phyloP scores from a whole-genome alignment of 1,284 basidiomycete species.

The Marasmius tenuissimus region DNA sequence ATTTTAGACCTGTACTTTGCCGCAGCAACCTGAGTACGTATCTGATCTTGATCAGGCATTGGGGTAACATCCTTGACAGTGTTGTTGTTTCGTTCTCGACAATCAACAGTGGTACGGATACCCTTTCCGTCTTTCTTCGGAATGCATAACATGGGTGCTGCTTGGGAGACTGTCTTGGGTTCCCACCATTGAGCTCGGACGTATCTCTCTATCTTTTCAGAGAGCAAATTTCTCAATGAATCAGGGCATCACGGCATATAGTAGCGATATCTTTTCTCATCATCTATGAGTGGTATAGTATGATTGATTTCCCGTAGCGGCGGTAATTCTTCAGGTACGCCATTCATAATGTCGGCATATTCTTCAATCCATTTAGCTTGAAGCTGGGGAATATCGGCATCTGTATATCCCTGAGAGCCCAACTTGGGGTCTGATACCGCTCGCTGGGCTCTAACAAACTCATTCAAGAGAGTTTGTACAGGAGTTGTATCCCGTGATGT shows the following conservation, averaged over 20 bases:
- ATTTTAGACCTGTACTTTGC: slow-evolving; percentile 27
- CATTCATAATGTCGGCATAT: neutral
- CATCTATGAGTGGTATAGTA: slow-evolving; percentile 28
- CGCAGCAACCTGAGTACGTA: slow-evolving; percentile 27
- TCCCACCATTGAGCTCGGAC: slow-evolving; percentile 20
- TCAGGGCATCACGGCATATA: slow-evolving; percentile 27
- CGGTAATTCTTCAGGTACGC: neutral
- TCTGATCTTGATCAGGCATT: slow-evolving; percentile 35
- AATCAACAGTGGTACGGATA: no score
- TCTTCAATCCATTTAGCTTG: neutral
- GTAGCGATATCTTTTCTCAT: slow-evolving; percentile 21
- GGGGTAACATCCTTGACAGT: slow-evolving; percentile 35
- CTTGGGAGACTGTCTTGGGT: no score
- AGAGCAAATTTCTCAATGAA: slow-evolving; percentile 20
- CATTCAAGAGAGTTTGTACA: neutral
- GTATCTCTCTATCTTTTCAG: slow-evolving; percentile 28
- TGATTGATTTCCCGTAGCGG: slow-evolving; percentile 15
- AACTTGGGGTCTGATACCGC: neutral
- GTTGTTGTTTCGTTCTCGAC: slow-evolving; percentile 35
- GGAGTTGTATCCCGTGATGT: no score
- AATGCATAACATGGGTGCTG: no score
- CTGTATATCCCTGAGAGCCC: neutral
- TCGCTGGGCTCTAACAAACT: neutral
- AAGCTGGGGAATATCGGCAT: neutral
- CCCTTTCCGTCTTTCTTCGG: no score